Base-by-base conservation (phyloP, 2,329 filamentous ascomycete genomes). In the Colletotrichum tofieldiae region DNA sequence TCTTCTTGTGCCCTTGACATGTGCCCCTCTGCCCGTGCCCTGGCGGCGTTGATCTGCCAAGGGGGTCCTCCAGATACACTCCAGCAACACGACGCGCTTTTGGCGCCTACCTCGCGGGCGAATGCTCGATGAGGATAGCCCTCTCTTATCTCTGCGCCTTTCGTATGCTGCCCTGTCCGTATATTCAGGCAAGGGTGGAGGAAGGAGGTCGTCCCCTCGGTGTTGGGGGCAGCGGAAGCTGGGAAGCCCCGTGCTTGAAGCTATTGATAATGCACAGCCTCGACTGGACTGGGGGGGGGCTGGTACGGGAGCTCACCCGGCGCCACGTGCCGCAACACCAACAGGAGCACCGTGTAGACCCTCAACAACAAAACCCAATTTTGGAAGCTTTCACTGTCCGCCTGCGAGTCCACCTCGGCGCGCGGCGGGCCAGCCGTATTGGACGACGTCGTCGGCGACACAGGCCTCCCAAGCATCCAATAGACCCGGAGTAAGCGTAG, bases 261-360 rank as follows among this genome's bases (percentile, higher is more conserved):
- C 45, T 69, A 63, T 72, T 63, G 69, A 72, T 47, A 39, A 41
- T 59, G 64, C 65, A 69, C 58, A 72, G 69, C 69, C 69, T 63
- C 64, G 56, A 55, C 43, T 58, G 29, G 16, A n/a, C 55, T 55
- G 29, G 69, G 65, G 69, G 65, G 55, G 20, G 20, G 39, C 23
- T 49, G 39, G 47, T 58, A 62, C 37, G 41, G 43, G 43, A 64
- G 47, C 32, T 65, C 52, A 37, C 39, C 65, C 47, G 47, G 54
- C 55, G 66, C 70, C 65, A 70, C 65, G 54, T 72, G 59, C 65
- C 32, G 47, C 35, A 45, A 26, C 29, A 23, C 11, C 29, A 47
- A 39, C 47, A 37, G 11, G 14, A 43, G 16, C 23, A 45, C n/a
- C 16, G 45, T 9, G 20, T 20, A 49, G 11, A 45, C 8, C 23